Evolutionary conservation across 2,329 filamentous ascomycete species (phyloP), one percentile per base, ranked within the genome.

Genomic region (Hawksworthiomyces lignivorus): DNA sequence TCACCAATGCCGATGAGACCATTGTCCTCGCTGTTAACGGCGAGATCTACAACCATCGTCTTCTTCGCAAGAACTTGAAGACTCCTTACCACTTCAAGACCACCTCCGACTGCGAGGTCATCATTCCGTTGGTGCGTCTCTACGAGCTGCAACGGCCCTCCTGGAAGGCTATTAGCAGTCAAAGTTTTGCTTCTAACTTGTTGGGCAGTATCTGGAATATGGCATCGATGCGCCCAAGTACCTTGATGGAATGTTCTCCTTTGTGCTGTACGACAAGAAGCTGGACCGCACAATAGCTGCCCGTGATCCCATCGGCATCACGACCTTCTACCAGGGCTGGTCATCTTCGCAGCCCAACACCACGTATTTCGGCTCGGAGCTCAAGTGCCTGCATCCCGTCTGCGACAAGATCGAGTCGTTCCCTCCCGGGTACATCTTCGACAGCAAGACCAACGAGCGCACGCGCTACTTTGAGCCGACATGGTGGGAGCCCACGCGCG

Each of bases 221-320:
- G 92, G 82, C 57, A 74, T 94, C 54, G 88, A 97, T 58, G 87
- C 90, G 45, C 89, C 92, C 48, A 92, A 90, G 67, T 74, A 87
- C 65, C 80, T 98, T 53, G 92, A 98, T 63, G 92, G 92, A 70
- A 98, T 98, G 92, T 98, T 98, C 77, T 96, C 90, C 14, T 98
- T 94, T 70, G 89, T 98, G 43, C 77, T 98, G 40, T 95, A 95
- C 68, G 92, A 98, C 72, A 95, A 94, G 77, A 82, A 79, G 53
- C 80, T 88, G 64, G 85, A 98, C 72, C 84, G 92, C 53, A 85
- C 88, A 49, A 80, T 98, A 58, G 92, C 92, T 45, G 92, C 92
- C 43, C 82, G 92, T 61, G 92, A 98, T 63, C 92, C 92, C 27
- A 96, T 98, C 56, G 92, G 92, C 55, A 82, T 98, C 63, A 97